These are phyloP conservation scores for Mucuna pruriens DNA, from an alignment of 306 rosid species.

Conservation along the genomic window DNA sequence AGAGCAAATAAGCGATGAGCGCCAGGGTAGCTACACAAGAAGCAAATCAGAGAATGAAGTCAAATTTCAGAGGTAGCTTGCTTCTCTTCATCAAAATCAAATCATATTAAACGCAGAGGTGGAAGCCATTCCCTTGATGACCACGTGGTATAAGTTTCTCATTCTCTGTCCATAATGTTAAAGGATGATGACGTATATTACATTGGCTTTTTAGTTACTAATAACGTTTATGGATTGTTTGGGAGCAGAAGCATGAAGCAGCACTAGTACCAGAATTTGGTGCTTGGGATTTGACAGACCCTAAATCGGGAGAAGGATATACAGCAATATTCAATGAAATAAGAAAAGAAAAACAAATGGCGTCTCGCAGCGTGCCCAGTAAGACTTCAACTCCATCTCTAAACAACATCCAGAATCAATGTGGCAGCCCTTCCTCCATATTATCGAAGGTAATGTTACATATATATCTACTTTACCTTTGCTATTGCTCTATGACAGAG, in stretches of 20 bases:
- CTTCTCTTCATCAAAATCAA: conserved; percentile 8
- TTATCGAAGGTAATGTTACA: conserved; percentile 22
- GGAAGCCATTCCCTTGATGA: not conserved
- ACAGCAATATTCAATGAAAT: conserved; percentile 10
- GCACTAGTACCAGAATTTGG: conserved; percentile 26
- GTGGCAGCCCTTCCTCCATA: not conserved
- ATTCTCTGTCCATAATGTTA: too few species aligned
- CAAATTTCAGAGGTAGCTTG: not conserved
- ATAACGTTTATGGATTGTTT: not conserved
- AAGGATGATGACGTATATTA: too few species aligned
- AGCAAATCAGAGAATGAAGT: conserved; percentile 5
- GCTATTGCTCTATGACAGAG: not conserved
- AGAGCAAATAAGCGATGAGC: not conserved
- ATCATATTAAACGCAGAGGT: not conserved
- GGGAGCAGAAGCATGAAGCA: not conserved
- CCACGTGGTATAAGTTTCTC: not conserved
- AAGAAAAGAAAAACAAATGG: conserved; percentile 22
- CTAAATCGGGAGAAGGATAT: conserved; percentile 27
- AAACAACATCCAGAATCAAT: conserved; percentile 10
- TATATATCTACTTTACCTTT: not conserved
- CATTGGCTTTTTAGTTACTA: not conserved
- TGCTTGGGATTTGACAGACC: conserved; percentile 23
- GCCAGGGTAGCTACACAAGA: not conserved
- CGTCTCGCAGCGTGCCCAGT: not conserved
- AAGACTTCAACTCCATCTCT: not conserved